A percentile compares a stretch with the other conserved stretches of the same genome.
phyloP scores from a whole-genome alignment of 768 basidiomycete species.

The Leccinum olivaceopallidum region DNA sequence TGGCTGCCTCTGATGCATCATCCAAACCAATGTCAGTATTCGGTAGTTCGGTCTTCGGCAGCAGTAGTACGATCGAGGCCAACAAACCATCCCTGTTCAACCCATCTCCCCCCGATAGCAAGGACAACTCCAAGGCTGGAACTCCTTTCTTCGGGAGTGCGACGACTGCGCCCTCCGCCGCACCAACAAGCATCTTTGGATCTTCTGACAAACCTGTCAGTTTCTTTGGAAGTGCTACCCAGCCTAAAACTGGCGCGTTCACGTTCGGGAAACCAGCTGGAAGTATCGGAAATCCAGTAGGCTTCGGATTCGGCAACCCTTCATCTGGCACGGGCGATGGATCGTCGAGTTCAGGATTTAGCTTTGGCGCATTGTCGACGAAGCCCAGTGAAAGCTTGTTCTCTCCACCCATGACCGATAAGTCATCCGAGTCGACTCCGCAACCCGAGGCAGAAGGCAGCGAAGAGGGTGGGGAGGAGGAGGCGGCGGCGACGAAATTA shows the following conservation, averaged over 20 bases:
- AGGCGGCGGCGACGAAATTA: slow-evolving; percentile 17
- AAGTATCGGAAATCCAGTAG: slow-evolving; percentile 63
- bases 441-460: slow-evolving; percentile 27
- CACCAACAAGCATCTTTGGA: slow-evolving; percentile 22
- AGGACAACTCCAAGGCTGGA: slow-evolving; percentile 15
- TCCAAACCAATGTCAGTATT: slow-evolving; percentile 29
- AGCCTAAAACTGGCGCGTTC: slow-evolving; percentile 26
- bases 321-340: slow-evolving; percentile 22
- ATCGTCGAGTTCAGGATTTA: slow-evolving; percentile 22
- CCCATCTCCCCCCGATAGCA: slow-evolving; percentile 10
- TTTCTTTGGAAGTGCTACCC: slow-evolving; percentile 32
- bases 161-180: slow-evolving; percentile 10
- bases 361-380: slow-evolving; percentile 21
- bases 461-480: slow-evolving; percentile 34
- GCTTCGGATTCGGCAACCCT: slow-evolving; percentile 47
- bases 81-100: slow-evolving; percentile 15
- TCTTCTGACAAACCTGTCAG: slow-evolving; percentile 27
- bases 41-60: slow-evolving; percentile 28
- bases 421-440: slow-evolving; percentile 31
- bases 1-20: slow-evolving; percentile 21
- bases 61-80: slow-evolving; percentile 13
- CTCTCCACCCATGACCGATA: slow-evolving; percentile 30
- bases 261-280: slow-evolving; percentile 38
- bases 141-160: slow-evolving; percentile 23
- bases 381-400: slow-evolving; percentile 28